phyloP scores from a whole-genome alignment of 1,284 basidiomycete species.

The Leccinum ambiguum region DNA sequence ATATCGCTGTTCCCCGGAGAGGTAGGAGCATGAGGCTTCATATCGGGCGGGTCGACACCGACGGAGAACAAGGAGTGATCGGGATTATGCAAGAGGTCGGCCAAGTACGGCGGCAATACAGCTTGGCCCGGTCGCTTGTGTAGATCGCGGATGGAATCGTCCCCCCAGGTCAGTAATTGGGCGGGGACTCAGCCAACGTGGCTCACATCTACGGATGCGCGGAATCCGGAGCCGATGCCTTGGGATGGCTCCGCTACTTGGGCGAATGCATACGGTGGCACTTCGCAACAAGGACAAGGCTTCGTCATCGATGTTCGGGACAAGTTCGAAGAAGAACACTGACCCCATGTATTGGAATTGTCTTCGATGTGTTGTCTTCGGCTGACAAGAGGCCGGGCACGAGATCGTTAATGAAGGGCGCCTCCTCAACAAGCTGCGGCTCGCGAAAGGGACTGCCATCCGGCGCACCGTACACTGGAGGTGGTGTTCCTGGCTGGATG shows the following conservation, averaged over 20 bases:
- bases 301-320: conserved; percentile 55
- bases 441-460: conserved; percentile 39
- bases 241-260: conserved; percentile 31
- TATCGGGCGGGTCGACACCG: conserved; percentile 41
- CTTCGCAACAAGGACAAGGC: conserved; percentile 26
- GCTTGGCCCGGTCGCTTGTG: conserved; percentile 62
- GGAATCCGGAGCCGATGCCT: conserved; percentile 23
- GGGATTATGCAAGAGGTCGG: conserved; percentile 63
- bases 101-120: conserved; percentile 62
- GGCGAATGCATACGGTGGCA: conserved; percentile 15
- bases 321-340: conserved; percentile 55
- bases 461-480: conserved; percentile 21
- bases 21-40: conserved; percentile 24
- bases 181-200: conserved; percentile 15
- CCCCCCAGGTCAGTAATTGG: conserved; percentile 38
- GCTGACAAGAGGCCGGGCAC: conserved; percentile 33
- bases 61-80: conserved; percentile 71
- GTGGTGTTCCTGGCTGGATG: conserved; percentile 26
- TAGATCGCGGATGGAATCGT: conserved; percentile 42
- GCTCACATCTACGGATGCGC: conserved; percentile 17
- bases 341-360: conserved; percentile 27
- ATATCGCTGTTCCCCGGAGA: conserved; percentile 24
- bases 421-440: conserved; percentile 44
- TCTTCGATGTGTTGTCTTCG: conserved; percentile 10
- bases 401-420: conserved; percentile 28